Evolutionary conservation across 371 early-diverging fungal genomes (phyloP), one percentile per base, ranked within the genome.

Genomic region (Apophysomyces trapeziformis): DNA sequence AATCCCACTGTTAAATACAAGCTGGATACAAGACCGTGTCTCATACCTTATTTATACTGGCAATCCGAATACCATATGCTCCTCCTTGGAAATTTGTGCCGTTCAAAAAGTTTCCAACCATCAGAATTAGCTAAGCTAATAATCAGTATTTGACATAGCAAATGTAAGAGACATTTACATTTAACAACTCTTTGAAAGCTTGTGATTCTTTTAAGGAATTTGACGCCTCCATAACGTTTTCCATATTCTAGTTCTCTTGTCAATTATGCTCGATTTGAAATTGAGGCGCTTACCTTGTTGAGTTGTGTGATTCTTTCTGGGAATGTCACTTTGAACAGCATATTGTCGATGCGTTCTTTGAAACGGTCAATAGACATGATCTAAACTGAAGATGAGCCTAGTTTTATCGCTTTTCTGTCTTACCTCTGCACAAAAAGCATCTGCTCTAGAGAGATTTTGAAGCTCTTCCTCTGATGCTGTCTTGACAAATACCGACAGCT

Each of bases 91-190:
- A 91, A 2, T 89, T 89, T 0, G 90, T 84, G 9, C 93, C 92
- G 73, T 97, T 97, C 89, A 97, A 92, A 70, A 88, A 96, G 78
- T 97, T 97, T 46, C 97, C 96, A 2, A 96, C 76, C 63, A 92
- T 86, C 61, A 97, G 77, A 21, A 97, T 89, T 39, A 96, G 72
- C 86, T 93, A 82, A 5, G 83, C 66, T 39, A 77, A 41, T 12
- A 13, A 57, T 54, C 12, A 43, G 5, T 9, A 32, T 45, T 43
- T 41, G 11, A 4, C 5, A 5, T 18, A 3, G 26, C 58, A 18
- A 36, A 18, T 57, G 18, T 5, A 62, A n/a, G 38, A 14, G 47
- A 59, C 35, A 58, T 63, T 68, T 76, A 87, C 89, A 62, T 83
- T 81, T 14, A 89, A 68, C 6, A 89, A 68, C 7, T 84, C 79